Evolutionary conservation across 78 protist genomes (phyloP).

Genomic region (Dictyostelium capitatum): DNA sequence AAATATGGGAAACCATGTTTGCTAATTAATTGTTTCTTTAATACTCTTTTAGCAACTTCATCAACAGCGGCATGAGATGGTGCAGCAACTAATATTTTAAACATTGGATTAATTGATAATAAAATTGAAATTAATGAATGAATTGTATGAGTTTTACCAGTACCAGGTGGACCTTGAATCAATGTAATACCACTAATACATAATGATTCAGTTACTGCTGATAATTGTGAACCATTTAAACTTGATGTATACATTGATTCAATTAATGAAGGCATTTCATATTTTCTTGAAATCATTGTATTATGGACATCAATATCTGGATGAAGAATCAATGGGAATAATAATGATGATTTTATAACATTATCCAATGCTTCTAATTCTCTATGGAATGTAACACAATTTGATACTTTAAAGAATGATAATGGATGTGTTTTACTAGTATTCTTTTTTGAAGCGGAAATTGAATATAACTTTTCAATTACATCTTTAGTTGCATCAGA

Average conservation of each 20-base stretch:
- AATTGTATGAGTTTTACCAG: conserved; percentile 48
- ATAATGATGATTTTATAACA: not conserved
- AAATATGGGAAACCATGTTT: not conserved
- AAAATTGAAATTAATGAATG: conserved; percentile 2
- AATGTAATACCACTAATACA: not conserved
- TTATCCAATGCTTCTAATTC: not conserved
- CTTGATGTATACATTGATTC: not conserved
- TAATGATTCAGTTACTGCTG: conserved; percentile 12
- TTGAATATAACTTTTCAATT: not conserved
- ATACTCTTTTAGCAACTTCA: conserved; percentile 85
- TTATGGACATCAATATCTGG: not conserved
- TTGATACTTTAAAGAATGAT: not conserved
- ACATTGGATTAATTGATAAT: not conserved
- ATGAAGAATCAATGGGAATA: not conserved
- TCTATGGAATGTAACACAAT: conserved; percentile 30
- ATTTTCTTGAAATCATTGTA: not conserved
- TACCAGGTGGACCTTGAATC: conserved; percentile 82
- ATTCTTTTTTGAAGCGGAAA: not conserved
- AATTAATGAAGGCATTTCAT: conserved; percentile 22
- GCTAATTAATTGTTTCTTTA: not conserved
- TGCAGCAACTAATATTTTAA: conserved; percentile 86
- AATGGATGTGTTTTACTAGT: not conserved
- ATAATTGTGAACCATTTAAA: conserved; percentile 36
- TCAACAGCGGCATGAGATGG: conserved; percentile 93
- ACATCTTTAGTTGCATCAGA: not conserved